A percentile compares a stretch with the other conserved stretches of the same genome.
phyloP scores from a whole-genome alignment of 768 basidiomycete species.

The Boletus rex-veris region DNA sequence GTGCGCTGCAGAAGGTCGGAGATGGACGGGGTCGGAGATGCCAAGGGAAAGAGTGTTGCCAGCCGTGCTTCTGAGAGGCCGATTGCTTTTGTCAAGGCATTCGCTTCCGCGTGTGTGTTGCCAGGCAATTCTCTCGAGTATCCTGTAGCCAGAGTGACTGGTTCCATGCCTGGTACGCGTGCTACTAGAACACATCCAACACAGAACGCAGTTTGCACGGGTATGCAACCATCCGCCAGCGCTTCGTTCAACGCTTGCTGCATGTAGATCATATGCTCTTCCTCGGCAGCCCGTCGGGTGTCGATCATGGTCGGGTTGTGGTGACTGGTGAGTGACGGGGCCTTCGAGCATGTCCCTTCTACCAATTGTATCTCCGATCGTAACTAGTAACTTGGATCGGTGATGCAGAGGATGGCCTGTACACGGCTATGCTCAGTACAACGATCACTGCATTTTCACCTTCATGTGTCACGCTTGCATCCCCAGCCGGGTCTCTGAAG shows the following conservation, averaged over 20 bases:
- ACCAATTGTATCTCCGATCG: too few species aligned
- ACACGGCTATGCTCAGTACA: too few species aligned
- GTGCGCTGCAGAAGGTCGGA: conserved; percentile 51
- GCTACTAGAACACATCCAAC: conserved; percentile 82
- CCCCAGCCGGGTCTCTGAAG: too few species aligned
- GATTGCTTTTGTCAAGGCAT: conserved; percentile 74
- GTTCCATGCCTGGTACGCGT: conserved; percentile 37
- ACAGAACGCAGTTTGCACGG: conserved; percentile 77
- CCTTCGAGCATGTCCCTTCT: too few species aligned
- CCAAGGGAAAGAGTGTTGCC: conserved; percentile 39
- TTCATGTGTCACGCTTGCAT: too few species aligned
- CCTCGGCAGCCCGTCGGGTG: conserved; percentile 2
- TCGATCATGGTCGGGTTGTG: conserved; percentile 1
- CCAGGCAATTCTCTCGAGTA: conserved; percentile 89
- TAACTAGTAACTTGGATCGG: too few species aligned
- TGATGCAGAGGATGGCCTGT: too few species aligned
- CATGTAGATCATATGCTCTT: conserved; percentile 44
- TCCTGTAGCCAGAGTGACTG: conserved; percentile 68
- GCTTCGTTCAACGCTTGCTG: conserved; percentile 69
- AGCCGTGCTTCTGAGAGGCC: conserved; percentile 44
- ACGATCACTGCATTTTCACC: too few species aligned
- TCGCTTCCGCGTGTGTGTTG: conserved; percentile 97
- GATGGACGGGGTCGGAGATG: conserved; percentile 28
- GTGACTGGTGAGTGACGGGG: neutral
- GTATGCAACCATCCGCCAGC: conserved; percentile 50